These are phyloP conservation scores for Sphagnurus paluster DNA, from an alignment of 1,284 basidiomycete species.

Conservation along the genomic window DNA sequence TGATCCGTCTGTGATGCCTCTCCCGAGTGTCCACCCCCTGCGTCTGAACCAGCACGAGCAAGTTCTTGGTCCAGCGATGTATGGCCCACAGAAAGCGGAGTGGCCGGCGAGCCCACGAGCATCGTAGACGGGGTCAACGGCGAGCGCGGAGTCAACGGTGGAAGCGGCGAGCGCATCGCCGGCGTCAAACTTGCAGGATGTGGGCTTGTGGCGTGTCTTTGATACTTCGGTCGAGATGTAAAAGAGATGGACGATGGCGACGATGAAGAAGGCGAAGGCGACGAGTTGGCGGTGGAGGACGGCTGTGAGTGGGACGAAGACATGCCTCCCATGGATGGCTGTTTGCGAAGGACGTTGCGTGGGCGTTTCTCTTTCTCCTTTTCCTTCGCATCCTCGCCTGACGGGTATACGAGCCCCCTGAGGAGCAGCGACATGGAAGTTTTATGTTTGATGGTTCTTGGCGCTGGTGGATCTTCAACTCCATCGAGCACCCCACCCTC, in stretches of 20 bases:
- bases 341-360: slow-evolving; percentile 48
- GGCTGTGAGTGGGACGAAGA: slow-evolving; percentile 8
- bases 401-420: no score
- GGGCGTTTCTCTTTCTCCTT: slow-evolving; percentile 21
- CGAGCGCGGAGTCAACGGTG: slow-evolving; percentile 13
- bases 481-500: not conserved
- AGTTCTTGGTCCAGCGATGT: no score
- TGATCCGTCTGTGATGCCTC: no score
- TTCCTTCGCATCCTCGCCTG: not conserved
- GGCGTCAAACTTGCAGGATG: not conserved
- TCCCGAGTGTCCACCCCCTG: no score
- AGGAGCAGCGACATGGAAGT: no score
- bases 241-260: not conserved
- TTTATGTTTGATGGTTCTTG: no score
- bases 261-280: not conserved
- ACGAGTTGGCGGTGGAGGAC: not conserved
- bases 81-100: no score
- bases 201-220: not conserved
- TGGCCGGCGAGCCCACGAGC: not conserved
- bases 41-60: no score
- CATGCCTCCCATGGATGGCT: slow-evolving; percentile 24
- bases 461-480: not conserved
- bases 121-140: slow-evolving; percentile 8
- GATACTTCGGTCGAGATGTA: not conserved
- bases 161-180: slow-evolving; percentile 10